Percentiles rank a stretch among this genome's conserved stretches.
phyloP scores from a whole-genome alignment of 495 filamentous ascomycete species.

The Hapsidospora chrysogenum region DNA sequence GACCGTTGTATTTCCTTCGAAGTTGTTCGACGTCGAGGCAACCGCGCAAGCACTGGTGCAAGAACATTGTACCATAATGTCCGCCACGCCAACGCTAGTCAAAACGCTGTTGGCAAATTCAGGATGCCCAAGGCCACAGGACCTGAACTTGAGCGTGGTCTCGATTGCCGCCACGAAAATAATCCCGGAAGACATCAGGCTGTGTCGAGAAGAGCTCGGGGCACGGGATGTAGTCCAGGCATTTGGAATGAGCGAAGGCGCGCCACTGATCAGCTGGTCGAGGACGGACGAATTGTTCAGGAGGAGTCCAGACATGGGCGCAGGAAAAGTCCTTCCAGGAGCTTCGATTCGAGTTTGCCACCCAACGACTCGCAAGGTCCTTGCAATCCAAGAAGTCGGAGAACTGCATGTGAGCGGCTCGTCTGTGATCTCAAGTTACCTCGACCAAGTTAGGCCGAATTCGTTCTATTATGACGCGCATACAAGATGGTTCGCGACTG shows the following conservation, averaged over 20 bases:
- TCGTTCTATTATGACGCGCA: slow-evolving; percentile 20
- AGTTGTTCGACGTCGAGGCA: slow-evolving; percentile 14
- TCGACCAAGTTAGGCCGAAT: slow-evolving; percentile 4
- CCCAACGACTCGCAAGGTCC: slow-evolving; percentile 8
- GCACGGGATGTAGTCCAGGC: slow-evolving; percentile 13
- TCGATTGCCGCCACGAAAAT: slow-evolving; percentile 14
- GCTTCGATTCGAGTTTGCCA: slow-evolving; percentile 18
- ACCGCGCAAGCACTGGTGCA: slow-evolving; percentile 13
- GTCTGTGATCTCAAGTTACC: slow-evolving; percentile 14
- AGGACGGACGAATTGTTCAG: slow-evolving; percentile 7
- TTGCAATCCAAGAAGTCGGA: slow-evolving; percentile 15
- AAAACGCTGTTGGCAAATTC: slow-evolving; percentile 12
- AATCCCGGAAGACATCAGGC: slow-evolving; percentile 12
- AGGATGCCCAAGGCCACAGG: slow-evolving; percentile 6
- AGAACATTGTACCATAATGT: slow-evolving; percentile 14
- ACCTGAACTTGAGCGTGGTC: slow-evolving; percentile 11
- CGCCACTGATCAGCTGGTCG: slow-evolving; percentile 12
- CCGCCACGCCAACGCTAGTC: slow-evolving; percentile 20
- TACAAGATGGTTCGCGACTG: slow-evolving; percentile 21
- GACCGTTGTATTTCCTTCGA: slow-evolving; percentile 15
- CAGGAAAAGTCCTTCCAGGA: slow-evolving; percentile 16
- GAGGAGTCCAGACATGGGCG: slow-evolving; percentile 7
- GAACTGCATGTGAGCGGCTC: slow-evolving; percentile 23
- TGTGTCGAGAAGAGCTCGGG: slow-evolving; percentile 12
- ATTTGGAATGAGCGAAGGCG: slow-evolving; percentile 28